Evolutionary conservation across 2,329 filamentous ascomycete genomes (phyloP).

Genomic region (Aureobasidium mangrovei): DNA sequence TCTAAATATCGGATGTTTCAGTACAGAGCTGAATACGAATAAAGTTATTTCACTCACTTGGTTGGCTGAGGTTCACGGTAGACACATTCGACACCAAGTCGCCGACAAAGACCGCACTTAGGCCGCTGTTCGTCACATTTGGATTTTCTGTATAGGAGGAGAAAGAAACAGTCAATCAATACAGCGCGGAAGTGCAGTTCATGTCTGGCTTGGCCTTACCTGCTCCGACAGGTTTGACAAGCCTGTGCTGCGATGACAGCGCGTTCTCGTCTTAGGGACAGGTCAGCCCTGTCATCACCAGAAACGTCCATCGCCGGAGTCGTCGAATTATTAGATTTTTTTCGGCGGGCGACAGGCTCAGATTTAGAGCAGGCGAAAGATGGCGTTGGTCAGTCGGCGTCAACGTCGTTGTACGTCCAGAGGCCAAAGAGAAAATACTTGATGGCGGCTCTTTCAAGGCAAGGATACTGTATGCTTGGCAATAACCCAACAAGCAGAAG

Average conservation of each 20-base stretch:
- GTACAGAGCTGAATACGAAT: not conserved
- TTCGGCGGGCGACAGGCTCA: not conserved
- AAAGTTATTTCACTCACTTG: slow-evolving; percentile 41
- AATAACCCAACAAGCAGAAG: not conserved
- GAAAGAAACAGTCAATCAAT: not conserved
- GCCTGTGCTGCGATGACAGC: slow-evolving; percentile 46
- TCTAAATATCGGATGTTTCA: slow-evolving; percentile 28
- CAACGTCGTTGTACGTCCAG: too few relatives aligned
- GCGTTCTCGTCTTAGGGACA: slow-evolving; percentile 32
- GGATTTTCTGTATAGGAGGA: slow-evolving; percentile 45
- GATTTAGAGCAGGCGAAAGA: not conserved
- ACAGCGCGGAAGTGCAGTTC: not conserved
- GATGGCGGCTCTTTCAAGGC: too few relatives aligned
- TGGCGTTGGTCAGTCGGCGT: too few relatives aligned
- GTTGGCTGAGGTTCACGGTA: slow-evolving; percentile 55
- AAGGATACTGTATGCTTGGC: not conserved
- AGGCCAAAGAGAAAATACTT: not conserved
- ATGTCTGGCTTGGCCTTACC: slow-evolving; percentile 17
- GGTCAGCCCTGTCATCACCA: not conserved
- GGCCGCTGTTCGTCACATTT: slow-evolving; percentile 56
- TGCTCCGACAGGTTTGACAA: slow-evolving; percentile 49
- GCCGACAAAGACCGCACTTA: slow-evolving; percentile 51
- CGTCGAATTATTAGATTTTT: not conserved
- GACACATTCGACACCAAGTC: slow-evolving; percentile 49
- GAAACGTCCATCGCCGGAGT: not conserved